phyloP scores from a whole-genome alignment of 305 asterid species.

The Stenogyne calaminthoides region DNA sequence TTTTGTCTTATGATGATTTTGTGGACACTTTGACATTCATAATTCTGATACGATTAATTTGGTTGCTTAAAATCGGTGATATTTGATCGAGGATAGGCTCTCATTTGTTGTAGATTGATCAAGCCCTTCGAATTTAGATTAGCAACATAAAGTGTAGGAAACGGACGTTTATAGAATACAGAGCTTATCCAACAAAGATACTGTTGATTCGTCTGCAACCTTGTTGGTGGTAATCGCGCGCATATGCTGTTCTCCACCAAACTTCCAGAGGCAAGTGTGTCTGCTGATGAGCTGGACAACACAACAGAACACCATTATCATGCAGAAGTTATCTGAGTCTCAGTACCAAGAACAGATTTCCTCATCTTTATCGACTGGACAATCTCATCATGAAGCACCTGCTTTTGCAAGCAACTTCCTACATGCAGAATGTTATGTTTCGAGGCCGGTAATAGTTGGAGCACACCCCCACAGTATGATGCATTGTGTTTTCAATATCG shows the following conservation, averaged over 20 bases:
- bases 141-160: constrained; percentile 14
- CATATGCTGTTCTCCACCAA: constrained; percentile 47
- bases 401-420: constrained; percentile 35
- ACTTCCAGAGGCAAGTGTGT: constrained; percentile 32
- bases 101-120: constrained; percentile 18
- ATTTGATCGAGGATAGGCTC: constrained; percentile 3
- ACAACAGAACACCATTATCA: constrained; percentile 25
- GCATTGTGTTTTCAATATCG: neutral
- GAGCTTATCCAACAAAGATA: constrained; percentile 40
- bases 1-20: neutral
- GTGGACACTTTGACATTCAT: neutral
- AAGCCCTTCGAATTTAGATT: constrained; percentile 17
- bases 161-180: constrained; percentile 40
- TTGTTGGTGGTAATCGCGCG: constrained; percentile 38
- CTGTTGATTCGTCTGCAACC: constrained; percentile 31
- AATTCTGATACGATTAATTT: neutral
- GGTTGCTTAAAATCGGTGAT: constrained; percentile 27
- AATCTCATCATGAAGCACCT: constrained; percentile 43
- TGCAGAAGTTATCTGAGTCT: constrained; percentile 41
- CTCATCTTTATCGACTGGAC: constrained; percentile 50
- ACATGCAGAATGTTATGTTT: constrained; percentile 41
- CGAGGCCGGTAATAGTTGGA: constrained; percentile 44
- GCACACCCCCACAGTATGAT: neutral
- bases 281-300: constrained; percentile 29
- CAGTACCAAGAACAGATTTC: constrained; percentile 55